Evolutionary conservation across 176 grass and related monocot genomes (phyloP), one percentile per base, ranked within the genome.

Genomic region (Carex parvula): DNA sequence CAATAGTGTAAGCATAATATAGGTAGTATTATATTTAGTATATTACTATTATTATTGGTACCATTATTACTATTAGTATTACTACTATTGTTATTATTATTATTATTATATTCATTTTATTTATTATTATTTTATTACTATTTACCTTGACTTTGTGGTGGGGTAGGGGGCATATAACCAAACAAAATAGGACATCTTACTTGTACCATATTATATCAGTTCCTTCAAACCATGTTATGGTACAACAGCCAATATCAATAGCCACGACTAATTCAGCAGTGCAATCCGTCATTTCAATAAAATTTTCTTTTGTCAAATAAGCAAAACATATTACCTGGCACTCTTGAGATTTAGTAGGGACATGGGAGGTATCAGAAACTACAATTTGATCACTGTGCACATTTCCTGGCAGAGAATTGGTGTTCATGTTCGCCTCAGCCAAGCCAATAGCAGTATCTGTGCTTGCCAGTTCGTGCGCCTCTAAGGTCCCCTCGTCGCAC

Each of bases 321-420:
- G 39, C 4, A 21, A 16, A 72, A 21, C 14, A 72, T 46, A 48
- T 72, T 69, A 69, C 66, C 33, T 69, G 66, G 66, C 14, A 39
- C 39, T 46, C 69, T 46, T 48, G 69, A 72, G 69, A 6, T 48
- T 18, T 73, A 7, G 6, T n/a, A 35, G 33, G 18, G 35, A 10
- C 32, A 44, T 64, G n/a, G 65, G 59, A 42, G 59, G 35, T 64
- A 64, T 64, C 60, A 62, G 79, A n/a, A 44, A 20, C 56, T 81
- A 63, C 37, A 62, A 62, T 81, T 81, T 48, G 57, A 81, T 81
- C 60, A 62, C 17, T 62, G 10, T 6, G 33, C 79, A 44, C 17
- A 46, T 7, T 81, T 64, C 7, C 33, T 48, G 17, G 29, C 1
- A 17, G 22, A 81, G 32, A 63, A 48, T 73, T 73, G 42, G 42